These are phyloP conservation scores for Neonectria punicea DNA, from an alignment of 2,329 filamentous ascomycete species.

Conservation along the genomic window DNA sequence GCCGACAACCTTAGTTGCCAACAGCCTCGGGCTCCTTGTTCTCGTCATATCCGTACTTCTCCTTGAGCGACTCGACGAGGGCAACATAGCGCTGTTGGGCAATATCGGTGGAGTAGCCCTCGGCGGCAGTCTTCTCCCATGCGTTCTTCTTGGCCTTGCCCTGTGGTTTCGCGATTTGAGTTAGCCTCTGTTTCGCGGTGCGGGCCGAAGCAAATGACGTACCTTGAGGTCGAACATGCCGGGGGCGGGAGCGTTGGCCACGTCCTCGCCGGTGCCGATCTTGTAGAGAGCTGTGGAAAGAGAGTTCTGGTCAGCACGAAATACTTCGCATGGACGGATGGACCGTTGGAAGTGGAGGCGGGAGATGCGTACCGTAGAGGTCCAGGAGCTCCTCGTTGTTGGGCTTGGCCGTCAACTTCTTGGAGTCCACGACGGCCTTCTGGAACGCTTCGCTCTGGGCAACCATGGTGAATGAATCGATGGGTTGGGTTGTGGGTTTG, in stretches of 20 bases:
- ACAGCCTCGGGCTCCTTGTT: constrained; percentile 72
- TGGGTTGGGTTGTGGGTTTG: constrained; percentile 12
- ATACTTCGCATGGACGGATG: neutral
- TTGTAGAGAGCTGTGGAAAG: constrained; percentile 65
- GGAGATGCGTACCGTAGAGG: constrained; percentile 63
- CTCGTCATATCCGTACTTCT: constrained; percentile 72
- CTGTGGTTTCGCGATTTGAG: constrained; percentile 53
- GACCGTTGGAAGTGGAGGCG: neutral
- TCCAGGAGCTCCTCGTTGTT: constrained; percentile 72
- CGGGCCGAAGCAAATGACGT: constrained; percentile 18
- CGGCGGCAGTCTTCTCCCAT: constrained; percentile 78
- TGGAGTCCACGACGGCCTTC: constrained; percentile 69
- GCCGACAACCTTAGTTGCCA: constrained; percentile 33
- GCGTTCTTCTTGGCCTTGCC: constrained; percentile 83
- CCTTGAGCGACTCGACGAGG: constrained; percentile 77
- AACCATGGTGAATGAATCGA: constrained; percentile 51
- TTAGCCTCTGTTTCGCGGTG: constrained; percentile 17
- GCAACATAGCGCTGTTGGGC: constrained; percentile 83
- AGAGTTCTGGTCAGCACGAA: constrained; percentile 8
- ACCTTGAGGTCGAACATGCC: constrained; percentile 79
- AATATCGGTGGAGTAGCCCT: constrained; percentile 68
- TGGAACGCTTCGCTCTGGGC: constrained; percentile 60
- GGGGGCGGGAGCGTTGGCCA: constrained; percentile 65
- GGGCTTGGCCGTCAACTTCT: constrained; percentile 75
- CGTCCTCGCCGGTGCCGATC: constrained; percentile 66